A percentile compares a stretch with the other conserved stretches of the same genome.
Evolutionary conservation across 2,329 filamentous ascomycete genomes (phyloP).

Genomic region (Calonectria crousiana): DNA sequence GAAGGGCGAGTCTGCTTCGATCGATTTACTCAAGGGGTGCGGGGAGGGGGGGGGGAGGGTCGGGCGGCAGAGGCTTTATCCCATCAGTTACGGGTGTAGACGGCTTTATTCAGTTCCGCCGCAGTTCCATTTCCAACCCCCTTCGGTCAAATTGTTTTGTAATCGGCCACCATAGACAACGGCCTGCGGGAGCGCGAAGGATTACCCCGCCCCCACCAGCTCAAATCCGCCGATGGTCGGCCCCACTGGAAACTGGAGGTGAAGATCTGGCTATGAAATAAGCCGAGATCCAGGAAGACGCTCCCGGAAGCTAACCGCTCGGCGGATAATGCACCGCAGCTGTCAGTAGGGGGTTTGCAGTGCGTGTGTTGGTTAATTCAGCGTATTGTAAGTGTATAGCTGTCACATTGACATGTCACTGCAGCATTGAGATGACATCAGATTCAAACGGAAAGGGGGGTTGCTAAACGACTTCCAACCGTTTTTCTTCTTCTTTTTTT

Average conservation of each 20-base stretch:
- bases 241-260: slow-evolving; percentile 14
- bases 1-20: slow-evolving; percentile 9
- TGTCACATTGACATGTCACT: no score
- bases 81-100: slow-evolving; percentile 5
- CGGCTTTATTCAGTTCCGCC: slow-evolving; percentile 14
- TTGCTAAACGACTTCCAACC: background rate
- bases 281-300: background rate
- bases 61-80: background rate
- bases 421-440: background rate
- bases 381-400: background rate
- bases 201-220: slow-evolving; percentile 26
- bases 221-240: slow-evolving; percentile 25
- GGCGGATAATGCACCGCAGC: background rate
- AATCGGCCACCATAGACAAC: background rate
- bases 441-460: background rate
- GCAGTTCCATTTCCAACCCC: background rate
- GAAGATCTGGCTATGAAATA: background rate
- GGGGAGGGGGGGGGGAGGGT: background rate
- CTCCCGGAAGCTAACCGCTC: background rate
- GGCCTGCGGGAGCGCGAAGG: background rate
- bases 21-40: background rate
- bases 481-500: background rate
- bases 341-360: no score
- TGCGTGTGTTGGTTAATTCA: background rate
- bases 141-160: slow-evolving; percentile 11